These are phyloP conservation scores for Penicillium sp. DNA, from an alignment of 2,329 filamentous ascomycete species.

Conservation along the genomic window DNA sequence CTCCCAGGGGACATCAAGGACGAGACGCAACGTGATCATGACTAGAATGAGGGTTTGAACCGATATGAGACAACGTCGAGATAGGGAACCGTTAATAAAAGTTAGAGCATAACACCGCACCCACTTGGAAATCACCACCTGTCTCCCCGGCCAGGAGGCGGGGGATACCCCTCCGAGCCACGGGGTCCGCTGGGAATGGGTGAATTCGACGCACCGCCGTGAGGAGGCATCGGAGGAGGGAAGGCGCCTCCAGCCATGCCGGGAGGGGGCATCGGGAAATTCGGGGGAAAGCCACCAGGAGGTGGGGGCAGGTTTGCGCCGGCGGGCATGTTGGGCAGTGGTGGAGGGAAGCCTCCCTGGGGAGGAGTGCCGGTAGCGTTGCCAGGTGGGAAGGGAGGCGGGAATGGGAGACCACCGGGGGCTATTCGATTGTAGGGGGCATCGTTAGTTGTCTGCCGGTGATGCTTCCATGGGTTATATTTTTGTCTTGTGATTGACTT, in stretches of 20 bases:
- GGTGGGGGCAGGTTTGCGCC: conserved; percentile 43
- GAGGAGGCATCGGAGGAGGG: conserved; percentile 38
- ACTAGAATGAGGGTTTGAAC: conserved; percentile 3
- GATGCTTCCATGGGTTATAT: not conserved
- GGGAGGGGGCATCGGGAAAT: conserved; percentile 24
- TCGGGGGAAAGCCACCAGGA: conserved; percentile 37
- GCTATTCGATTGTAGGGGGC: conserved; percentile 27
- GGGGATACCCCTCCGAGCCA: conserved; percentile 27
- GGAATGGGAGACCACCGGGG: conserved; percentile 52
- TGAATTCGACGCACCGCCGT: conserved; percentile 20
- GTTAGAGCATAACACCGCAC: conserved; percentile 6
- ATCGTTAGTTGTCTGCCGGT: not conserved
- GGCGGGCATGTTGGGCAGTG: conserved; percentile 39
- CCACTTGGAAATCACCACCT: conserved; percentile 20
- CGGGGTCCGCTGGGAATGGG: conserved; percentile 28
- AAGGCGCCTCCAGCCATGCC: conserved; percentile 27
- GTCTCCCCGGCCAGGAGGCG: conserved; percentile 30
- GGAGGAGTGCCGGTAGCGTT: conserved; percentile 34
- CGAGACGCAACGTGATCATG: conserved; percentile 5
- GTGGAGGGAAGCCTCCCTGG: conserved; percentile 33
- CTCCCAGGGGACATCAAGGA: not conserved
- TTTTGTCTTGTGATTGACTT: conserved; percentile 33
- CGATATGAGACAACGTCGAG: not conserved
- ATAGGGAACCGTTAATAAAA: conserved; percentile 2
- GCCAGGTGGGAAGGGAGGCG: conserved; percentile 41